Evolutionary conservation across 257 asterid genomes (phyloP), one percentile per base, ranked within the genome.

Genomic region (Gardenia jasminoides): DNA sequence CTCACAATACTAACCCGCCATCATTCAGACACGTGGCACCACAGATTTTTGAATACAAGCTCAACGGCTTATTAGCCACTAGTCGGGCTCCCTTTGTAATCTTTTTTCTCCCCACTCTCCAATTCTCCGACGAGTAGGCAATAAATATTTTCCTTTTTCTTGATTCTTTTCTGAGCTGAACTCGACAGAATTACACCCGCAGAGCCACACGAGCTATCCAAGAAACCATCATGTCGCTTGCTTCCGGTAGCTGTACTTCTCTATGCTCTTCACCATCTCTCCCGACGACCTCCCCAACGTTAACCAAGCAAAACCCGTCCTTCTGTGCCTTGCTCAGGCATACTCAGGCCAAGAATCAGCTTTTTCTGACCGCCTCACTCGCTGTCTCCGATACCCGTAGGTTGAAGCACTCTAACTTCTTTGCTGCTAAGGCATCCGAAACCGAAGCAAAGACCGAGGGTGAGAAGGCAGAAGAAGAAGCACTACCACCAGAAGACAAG

Each of bases 241-340:
- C 96, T 52, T 83, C 90, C 3, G 82, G 86, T 65, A 82, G 88
- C 85, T 85, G 82, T 82, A 83, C 92, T 71, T 84, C 86, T 78
- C 85, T 92, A 1, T 92, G 87, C 69, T 87, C 93, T 8, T 86
- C 94, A 52, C 82, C 91, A 10, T 70, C 87, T 20, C 68, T 84
- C 48, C 84, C 88, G 46, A 78, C 87, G 30, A 76, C 85, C 44
- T 59, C 73, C 13, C 24, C 87, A 15, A 69, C 78, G 58, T 20
- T 79, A 26, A 75, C 86, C 61, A 89, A 86, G 82, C 92, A 86
- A 67, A 77, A 9, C 74, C 83, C 44, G 0, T 8, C 78, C 61
- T 81, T 59, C 11, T 78, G 43, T 76, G 82, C 89, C 58, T 50
- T 87, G 67, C 79, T 88, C 24, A 93, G 85, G 82, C 83, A 82